Conservation (phyloP, 1,284 basidiomycete genomes). For the Volvariella volvacea region DNA sequence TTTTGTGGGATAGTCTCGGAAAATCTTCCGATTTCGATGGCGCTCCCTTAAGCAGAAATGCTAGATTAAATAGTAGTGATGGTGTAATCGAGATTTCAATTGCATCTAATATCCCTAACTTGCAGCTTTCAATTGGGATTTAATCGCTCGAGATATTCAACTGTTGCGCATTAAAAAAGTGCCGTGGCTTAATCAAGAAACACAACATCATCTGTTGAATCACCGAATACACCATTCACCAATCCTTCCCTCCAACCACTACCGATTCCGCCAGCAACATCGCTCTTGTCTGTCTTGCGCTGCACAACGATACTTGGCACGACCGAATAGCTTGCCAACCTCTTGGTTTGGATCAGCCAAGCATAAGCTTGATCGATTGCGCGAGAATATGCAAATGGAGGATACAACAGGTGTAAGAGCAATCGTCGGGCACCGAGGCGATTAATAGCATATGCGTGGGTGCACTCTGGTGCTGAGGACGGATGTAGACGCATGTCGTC, state of each 20-base stretch:
- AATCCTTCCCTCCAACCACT: constrained; percentile 51
- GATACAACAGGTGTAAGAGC: constrained; percentile 44
- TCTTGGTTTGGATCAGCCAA: constrained; percentile 55
- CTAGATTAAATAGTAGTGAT: too few relatives aligned
- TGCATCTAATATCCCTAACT: too few relatives aligned
- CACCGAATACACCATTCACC: constrained; percentile 38
- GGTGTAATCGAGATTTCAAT: too few relatives aligned
- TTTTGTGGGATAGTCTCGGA: too few relatives aligned
- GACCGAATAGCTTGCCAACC: constrained; percentile 51
- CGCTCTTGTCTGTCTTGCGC: constrained; percentile 46
- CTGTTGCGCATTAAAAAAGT: too few relatives aligned
- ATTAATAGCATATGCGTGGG: constrained; percentile 60
- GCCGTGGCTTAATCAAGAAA: too few relatives aligned
- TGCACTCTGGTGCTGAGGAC: constrained; percentile 58
- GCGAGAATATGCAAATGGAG: constrained; percentile 70
- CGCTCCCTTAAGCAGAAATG: too few relatives aligned
- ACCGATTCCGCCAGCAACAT: constrained; percentile 44
- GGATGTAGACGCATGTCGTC: constrained; percentile 34
- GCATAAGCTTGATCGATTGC: constrained; percentile 70
- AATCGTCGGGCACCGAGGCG: constrained; percentile 46
- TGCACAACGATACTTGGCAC: constrained; percentile 63
- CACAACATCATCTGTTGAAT: not conserved
- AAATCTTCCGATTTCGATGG: too few relatives aligned
- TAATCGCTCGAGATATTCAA: too few relatives aligned
- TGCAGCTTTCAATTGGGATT: too few relatives aligned